Evolutionary conservation across 2,329 filamentous ascomycete genomes (phyloP), one percentile per base, ranked within the genome.

Genomic region (Trichoderma polysporum): DNA sequence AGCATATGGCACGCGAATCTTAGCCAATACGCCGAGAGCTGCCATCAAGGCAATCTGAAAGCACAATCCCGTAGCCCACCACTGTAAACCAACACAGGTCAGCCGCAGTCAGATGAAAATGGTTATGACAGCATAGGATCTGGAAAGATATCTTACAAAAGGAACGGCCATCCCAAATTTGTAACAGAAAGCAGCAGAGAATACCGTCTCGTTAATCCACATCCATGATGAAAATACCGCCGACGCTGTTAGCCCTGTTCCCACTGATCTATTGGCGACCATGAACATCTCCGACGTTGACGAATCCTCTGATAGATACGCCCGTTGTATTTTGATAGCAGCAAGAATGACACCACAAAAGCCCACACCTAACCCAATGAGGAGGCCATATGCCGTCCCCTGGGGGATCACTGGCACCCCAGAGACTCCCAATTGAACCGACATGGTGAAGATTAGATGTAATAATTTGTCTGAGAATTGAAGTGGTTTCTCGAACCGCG

Each of bases 171-270:
- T 13, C 7, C 62, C 62, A 58, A 66, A 66, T 19, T 66, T 66
- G 25, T 66, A 66, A 31, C 62, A 66, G 27, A 57, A 66, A 12
- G 62, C 62, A 22, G 62, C 62, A 19, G 62, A 66, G 35, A 66
- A 66, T 4, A 66, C 62, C 0, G 62, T 66, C 25, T 66, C 62
- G 9, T 66, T 66, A 10, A 66, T 66, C 62, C 62, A 66, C 62
- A 66, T 66, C 62, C 62, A 66, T 22, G 62, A 66, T 13, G 62
- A 66, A 31, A 66, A 66, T 53, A 66, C 62, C 9, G 62, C 62
- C 2, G 62, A 50, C 10, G 62, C 62, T 37, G 62, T 66, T 58
- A 66, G 39, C 1, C 62, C 62, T 6, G 29, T 58, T 1, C 62
- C 62, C 13, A 66, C 62, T n/a, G 62, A 66, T 41, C 62, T 31